Conservation (phyloP, 1,284 basidiomycete species). For the Sporisorium sorghi region DNA sequence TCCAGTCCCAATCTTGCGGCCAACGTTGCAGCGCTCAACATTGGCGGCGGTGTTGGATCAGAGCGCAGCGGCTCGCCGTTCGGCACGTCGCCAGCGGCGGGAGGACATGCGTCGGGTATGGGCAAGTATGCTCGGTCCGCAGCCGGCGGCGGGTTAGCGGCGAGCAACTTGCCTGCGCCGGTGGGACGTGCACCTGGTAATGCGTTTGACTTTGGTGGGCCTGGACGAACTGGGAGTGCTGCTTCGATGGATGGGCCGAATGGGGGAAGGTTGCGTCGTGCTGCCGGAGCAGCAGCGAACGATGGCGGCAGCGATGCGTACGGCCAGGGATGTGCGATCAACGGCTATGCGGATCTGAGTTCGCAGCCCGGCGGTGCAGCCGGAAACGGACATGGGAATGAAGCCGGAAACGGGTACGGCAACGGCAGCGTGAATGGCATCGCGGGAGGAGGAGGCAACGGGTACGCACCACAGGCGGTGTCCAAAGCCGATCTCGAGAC, state of each 20-base stretch:
- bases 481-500: constrained; percentile 46
- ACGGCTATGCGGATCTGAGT: constrained; percentile 12
- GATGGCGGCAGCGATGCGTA: constrained; percentile 11
- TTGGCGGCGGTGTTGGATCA: constrained; percentile 10
- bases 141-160: constrained; percentile 1
- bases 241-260: constrained; percentile 28
- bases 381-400: constrained; percentile 8
- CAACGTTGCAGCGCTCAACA: constrained; percentile 25
- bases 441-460: no score
- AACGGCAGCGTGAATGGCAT: constrained; percentile 2
- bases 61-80: constrained; percentile 36
- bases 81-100: constrained; percentile 23
- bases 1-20: constrained; percentile 12
- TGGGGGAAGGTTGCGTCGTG: constrained; percentile 15
- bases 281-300: background rate
- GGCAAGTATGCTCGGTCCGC: constrained; percentile 20
- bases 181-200: constrained; percentile 41
- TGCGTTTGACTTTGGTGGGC: constrained; percentile 48
- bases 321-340: background rate
- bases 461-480: background rate
- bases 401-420: constrained; percentile 10
- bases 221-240: constrained; percentile 32
- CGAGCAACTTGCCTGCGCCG: constrained; percentile 28
- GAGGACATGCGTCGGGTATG: no score
- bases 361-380: no score